Percentiles rank a stretch among this genome's conserved stretches.
These are phyloP conservation scores for Nephelium lappaceum DNA, from an alignment of 345 rosid species.

Conservation along the genomic window DNA sequence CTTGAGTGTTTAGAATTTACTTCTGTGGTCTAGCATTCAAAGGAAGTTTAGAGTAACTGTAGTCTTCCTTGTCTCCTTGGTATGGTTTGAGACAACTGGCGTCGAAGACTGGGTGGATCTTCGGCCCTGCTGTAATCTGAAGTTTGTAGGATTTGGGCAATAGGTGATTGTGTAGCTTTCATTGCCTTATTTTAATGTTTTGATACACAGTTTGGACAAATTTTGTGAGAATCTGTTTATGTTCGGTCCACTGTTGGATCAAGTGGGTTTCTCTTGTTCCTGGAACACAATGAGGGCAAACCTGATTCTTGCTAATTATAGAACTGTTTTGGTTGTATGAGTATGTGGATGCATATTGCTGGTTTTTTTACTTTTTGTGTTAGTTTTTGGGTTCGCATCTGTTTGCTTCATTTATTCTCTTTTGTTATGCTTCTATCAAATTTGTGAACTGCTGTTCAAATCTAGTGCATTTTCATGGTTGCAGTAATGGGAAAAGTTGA, in stretches of 20 bases:
- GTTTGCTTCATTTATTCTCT: background rate
- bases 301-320: conserved; percentile 4
- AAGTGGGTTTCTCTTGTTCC: background rate
- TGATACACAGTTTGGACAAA: conserved; percentile 4
- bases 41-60: background rate
- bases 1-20: conserved; percentile 1
- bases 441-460: background rate
- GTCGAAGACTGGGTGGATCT: background rate
- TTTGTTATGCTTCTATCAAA: background rate
- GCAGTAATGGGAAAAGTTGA: conserved; percentile 96
- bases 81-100: background rate
- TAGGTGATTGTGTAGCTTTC: background rate
- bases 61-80: background rate
- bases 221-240: background rate
- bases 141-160: background rate
- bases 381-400: background rate
- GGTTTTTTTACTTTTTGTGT: background rate
- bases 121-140: background rate
- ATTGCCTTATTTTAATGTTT: background rate
- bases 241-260: background rate
- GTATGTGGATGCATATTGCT: background rate
- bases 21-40: background rate
- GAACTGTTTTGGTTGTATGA: background rate
- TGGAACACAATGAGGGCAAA: background rate
- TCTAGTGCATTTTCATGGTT: conserved; percentile 24